Evolutionary conservation across 2,329 filamentous ascomycete genomes (phyloP), one percentile per base, ranked within the genome.

Genomic region (Phaeosphaeriaceae sp.): DNA sequence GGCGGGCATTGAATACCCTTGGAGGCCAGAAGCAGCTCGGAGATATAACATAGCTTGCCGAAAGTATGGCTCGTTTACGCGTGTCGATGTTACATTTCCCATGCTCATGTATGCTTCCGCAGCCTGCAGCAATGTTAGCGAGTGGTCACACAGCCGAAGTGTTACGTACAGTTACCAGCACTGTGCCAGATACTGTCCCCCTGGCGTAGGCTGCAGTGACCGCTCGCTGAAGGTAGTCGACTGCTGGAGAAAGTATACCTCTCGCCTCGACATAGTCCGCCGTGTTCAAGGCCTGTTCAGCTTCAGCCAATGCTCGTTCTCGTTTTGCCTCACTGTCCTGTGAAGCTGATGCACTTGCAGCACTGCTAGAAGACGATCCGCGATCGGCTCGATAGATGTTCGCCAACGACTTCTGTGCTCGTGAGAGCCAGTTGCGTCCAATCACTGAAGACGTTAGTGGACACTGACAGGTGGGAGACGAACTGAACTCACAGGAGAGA

Each of bases 31-130:
- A 6, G 83, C 82, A 54, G 72, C 73, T 56, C 79, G 77, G 31
- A 85, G 69, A 67, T 83, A 80, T 41, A 68, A 68, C 48, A 85
- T 69, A 0, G 83, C 83, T 64, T 79, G 73, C 19, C 73, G 70
- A 58, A 83, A 85, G 53, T 81, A 77, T 15, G 71, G 71, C 60
- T 81, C 75, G 57, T 83, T 83, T 41, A 70, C 66, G 33, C 79
- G 76, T 7, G 78, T 68, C 21, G 78, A 79, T 3, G 81, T 82
- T 1, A 83, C 81, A 54, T 84, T 85, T 15, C 83, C 83, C 17
- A 85, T 66, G 53, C 80, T 84, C 80, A 85, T 85, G 57, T 79
- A 79, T 33, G 82, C 80, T 72, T 85, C 83, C 20, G 83, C 83
- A 33, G 82, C 78, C 67, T 69, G 53, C 46, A 15, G 15, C 19